A percentile compares a stretch with the other conserved stretches of the same genome.
Evolutionary conservation across 2,329 filamentous ascomycete genomes (phyloP).

Genomic region (Leptographium lundbergii): DNA sequence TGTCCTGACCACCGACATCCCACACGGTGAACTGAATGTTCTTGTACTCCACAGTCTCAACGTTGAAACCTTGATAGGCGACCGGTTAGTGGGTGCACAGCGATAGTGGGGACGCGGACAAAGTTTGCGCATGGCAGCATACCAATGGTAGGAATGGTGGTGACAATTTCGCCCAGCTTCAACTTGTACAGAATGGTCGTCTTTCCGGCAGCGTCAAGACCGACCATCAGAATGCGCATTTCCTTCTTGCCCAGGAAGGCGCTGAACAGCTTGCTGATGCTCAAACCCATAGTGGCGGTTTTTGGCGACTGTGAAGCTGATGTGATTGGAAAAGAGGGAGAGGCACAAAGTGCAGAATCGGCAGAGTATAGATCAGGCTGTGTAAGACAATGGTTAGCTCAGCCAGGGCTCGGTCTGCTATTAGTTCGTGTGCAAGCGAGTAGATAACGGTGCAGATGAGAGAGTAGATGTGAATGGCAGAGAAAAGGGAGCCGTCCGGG

Average conservation of each 20-base stretch:
- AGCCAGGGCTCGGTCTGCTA: neutral
- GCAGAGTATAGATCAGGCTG: neutral
- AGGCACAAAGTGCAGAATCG: neutral
- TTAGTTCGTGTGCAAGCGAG: neutral
- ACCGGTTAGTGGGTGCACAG: neutral
- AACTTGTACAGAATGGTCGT: conserved; percentile 99
- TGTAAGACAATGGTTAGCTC: neutral
- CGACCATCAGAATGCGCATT: conserved; percentile 99
- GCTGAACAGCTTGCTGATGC: conserved; percentile 93
- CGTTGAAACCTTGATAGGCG: conserved; percentile 70
- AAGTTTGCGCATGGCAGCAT: conserved; percentile 24
- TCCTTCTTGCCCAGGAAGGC: conserved; percentile 99
- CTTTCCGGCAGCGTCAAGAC: conserved; percentile 98
- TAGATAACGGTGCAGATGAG: neutral
- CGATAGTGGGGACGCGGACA: neutral
- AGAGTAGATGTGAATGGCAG: neutral
- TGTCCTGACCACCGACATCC: conserved; percentile 99
- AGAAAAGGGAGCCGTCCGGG: neutral
- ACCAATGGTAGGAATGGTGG: conserved; percentile 97
- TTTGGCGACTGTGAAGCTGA: neutral
- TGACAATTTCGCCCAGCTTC: conserved; percentile 98
- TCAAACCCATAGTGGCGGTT: conserved; percentile 85
- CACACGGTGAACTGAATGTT: conserved; percentile 99
- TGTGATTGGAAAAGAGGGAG: neutral
- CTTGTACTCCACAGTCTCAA: conserved; percentile 99